Base-by-base conservation (phyloP, 306 rosid genomes). In the Abrus precatorius region DNA sequence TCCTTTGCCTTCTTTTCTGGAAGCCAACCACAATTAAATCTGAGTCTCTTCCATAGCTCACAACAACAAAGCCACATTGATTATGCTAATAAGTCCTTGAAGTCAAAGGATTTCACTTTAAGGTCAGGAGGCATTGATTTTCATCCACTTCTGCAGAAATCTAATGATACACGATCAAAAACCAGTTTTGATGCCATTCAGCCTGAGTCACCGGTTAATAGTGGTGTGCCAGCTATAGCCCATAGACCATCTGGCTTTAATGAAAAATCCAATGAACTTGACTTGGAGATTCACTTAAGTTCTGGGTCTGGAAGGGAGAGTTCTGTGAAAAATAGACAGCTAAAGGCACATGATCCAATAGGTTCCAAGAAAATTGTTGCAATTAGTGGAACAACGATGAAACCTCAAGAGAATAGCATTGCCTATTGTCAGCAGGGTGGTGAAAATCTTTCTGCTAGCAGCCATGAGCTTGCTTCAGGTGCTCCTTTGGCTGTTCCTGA, bases 91-190 rank as follows among this genome's bases (percentile, higher is more conserved):
- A 84, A 72, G 70, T 85, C 85, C 33, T 69, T 77, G 80, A 88
- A 84, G 82, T 84, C 90, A 13, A 91, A 89, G 82, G 87, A 83
- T 70, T 85, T 85, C 65, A 84, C 86, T 77, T 80, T 83, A 34
- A 59, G 72, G 80, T 79, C 94, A 59, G 83, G 65, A 45, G 91
- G 93, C 77, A 86, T 93, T 91, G 99, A 89, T 85, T 95, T 95
- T 88, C 99, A 95, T 81, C 99, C 98, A 47, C 93, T 95, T 74
- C 84, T 93, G 87, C 98, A 89, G 90, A 95, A 94, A 87, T 87
- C 88, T 56, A 86, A 80, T 76, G 86, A 79, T 72, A 68, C 73
- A 43, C 84, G 53, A 77, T 71, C 69, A 68, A 90, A 70, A 38
- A 43, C 74, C 74, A 47, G 77, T 75, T 81, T 65, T 85, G 85